These are phyloP conservation scores for Elsinoe necatrix DNA, from an alignment of 2,329 filamentous ascomycete genomes.

Conservation along the genomic window DNA sequence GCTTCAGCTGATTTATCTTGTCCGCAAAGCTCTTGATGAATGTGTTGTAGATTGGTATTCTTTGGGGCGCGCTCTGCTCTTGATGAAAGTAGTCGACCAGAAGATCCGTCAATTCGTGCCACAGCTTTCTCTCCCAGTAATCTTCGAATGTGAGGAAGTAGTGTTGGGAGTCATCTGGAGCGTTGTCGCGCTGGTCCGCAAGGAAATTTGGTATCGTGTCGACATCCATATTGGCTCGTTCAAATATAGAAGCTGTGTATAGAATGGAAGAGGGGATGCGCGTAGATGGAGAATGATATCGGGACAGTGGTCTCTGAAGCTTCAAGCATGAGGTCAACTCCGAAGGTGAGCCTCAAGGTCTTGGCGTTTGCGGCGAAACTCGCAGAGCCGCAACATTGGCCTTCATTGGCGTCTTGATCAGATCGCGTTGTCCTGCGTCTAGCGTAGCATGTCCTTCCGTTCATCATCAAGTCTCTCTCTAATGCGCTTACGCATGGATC, in stretches of 20 bases:
- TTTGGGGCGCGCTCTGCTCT: slow-evolving; percentile 70
- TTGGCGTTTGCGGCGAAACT: neutral
- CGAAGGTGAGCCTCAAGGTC: neutral
- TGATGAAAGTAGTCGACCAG: slow-evolving; percentile 82
- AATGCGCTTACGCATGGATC: no score
- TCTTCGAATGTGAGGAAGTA: slow-evolving; percentile 90
- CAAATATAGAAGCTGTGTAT: neutral
- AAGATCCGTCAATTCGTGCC: slow-evolving; percentile 93
- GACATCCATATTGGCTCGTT: slow-evolving; percentile 56
- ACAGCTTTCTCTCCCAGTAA: slow-evolving; percentile 96
- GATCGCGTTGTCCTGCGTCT: neutral
- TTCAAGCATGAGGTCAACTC: slow-evolving; percentile 5
- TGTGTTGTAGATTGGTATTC: slow-evolving; percentile 82
- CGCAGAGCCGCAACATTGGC: neutral
- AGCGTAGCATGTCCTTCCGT: no score
- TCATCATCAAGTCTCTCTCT: no score
- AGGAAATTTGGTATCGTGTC: slow-evolving; percentile 90
- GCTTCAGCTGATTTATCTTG: slow-evolving; percentile 98
- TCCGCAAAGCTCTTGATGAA: slow-evolving; percentile 96
- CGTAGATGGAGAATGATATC: neutral
- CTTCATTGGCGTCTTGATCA: no score
- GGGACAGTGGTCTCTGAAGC: neutral
- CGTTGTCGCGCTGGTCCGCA: slow-evolving; percentile 76
- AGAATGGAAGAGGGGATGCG: neutral
- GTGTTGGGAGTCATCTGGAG: slow-evolving; percentile 78